A percentile compares a stretch with the other conserved stretches of the same genome.
phyloP scores from a whole-genome alignment of 1,284 basidiomycete species.

The Ustilago bromivora region DNA sequence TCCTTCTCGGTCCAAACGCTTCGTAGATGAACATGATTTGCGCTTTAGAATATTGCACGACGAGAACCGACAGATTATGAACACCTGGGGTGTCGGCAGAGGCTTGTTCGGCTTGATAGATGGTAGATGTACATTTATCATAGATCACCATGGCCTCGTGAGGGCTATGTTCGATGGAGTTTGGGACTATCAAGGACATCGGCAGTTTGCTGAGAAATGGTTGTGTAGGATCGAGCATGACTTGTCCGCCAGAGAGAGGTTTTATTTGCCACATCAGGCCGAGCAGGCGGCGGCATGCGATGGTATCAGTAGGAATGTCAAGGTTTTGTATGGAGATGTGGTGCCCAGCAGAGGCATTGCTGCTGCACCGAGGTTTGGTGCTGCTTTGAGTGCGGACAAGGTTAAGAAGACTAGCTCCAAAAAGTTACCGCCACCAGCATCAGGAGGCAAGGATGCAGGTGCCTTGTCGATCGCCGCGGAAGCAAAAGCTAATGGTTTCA shows the following conservation, averaged over 20 bases:
- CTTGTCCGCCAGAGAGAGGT: constrained; percentile 43
- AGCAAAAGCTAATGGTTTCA: not conserved
- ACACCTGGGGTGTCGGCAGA: constrained; percentile 49
- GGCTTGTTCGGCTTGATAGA: constrained; percentile 55
- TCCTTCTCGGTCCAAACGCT: constrained; percentile 32
- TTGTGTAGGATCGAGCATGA: constrained; percentile 60
- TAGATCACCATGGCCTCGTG: constrained; percentile 60
- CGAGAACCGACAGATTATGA: constrained; percentile 45
- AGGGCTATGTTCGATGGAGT: constrained; percentile 59
- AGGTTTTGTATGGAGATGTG: constrained; percentile 45
- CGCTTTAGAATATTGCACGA: constrained; percentile 58
- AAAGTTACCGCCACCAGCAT: not conserved
- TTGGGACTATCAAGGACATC: constrained; percentile 57
- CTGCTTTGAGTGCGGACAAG: constrained; percentile 19
- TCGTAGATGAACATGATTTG: constrained; percentile 59
- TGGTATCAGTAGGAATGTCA: constrained; percentile 21
- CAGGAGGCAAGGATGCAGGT: not conserved
- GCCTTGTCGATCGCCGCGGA: constrained; percentile 12
- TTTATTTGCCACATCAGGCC: constrained; percentile 30
- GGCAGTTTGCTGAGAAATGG: constrained; percentile 60
- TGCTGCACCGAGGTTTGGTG: constrained; percentile 51
- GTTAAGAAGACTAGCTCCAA: not conserved
- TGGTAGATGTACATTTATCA: constrained; percentile 57
- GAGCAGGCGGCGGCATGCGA: constrained; percentile 27
- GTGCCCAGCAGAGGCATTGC: constrained; percentile 38